Percentiles rank a stretch among this genome's conserved stretches.
phyloP scores from a whole-genome alignment of 208 protist genomes.

The Trypanosoma avium region DNA sequence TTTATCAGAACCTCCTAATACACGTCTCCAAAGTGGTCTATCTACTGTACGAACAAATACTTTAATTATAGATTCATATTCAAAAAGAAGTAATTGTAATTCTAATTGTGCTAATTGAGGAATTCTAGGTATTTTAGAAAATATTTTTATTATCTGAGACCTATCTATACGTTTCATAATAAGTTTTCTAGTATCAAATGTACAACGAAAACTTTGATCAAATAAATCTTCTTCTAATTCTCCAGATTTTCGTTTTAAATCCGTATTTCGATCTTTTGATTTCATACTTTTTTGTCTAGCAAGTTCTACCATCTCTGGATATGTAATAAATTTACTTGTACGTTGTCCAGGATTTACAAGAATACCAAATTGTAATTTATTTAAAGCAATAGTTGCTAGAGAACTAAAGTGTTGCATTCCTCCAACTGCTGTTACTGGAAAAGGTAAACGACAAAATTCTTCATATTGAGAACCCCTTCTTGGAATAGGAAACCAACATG shows the following conservation, averaged over 20 bases:
- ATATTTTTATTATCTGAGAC: slow-evolving; percentile 37
- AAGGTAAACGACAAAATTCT: slow-evolving; percentile 75
- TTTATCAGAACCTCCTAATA: slow-evolving; percentile 60
- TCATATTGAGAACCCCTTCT: slow-evolving; percentile 75
- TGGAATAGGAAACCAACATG: slow-evolving; percentile 85
- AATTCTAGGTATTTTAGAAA: slow-evolving; percentile 41
- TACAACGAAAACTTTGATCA: slow-evolving; percentile 48
- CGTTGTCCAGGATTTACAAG: slow-evolving; percentile 81
- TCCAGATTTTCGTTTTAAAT: slow-evolving; percentile 22
- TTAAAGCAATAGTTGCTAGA: slow-evolving; percentile 71
- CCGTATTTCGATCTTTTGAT: slow-evolving; percentile 41
- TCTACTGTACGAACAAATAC: slow-evolving; percentile 81
- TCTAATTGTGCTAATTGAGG: slow-evolving; percentile 84
- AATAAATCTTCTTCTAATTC: slow-evolving; percentile 39
- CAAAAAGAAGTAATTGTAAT: slow-evolving; percentile 77
- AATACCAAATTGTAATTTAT: slow-evolving; percentile 56
- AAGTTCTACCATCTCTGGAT: slow-evolving; percentile 85
- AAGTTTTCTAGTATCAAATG: slow-evolving; percentile 79
- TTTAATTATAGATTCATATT: slow-evolving; percentile 52
- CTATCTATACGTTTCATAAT: slow-evolving; percentile 66
- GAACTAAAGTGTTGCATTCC: slow-evolving; percentile 64
- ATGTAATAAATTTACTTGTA: slow-evolving; percentile 88
- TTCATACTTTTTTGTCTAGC: slow-evolving; percentile 40
- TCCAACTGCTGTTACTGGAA: slow-evolving; percentile 78
- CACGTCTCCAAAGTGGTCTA: slow-evolving; percentile 63